Evolutionary conservation across 208 protist species (phyloP).

Genomic region (Leishmania martiniquensis): DNA sequence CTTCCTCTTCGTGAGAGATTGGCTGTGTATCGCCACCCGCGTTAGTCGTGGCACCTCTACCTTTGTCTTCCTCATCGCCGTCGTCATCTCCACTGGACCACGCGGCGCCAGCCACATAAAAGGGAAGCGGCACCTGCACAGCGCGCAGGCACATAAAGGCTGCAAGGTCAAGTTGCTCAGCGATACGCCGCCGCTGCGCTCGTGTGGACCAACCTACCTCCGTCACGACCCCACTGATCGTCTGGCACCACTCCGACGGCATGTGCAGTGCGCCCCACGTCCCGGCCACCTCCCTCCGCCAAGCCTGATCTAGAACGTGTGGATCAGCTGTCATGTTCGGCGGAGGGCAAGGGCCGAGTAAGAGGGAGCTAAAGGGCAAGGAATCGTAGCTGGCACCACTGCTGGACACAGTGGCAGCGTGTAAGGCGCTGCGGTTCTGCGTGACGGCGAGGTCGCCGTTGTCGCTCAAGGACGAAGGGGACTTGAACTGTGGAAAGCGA

Average conservation of each 20-base stretch:
- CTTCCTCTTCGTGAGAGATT: slow-evolving; percentile 1
- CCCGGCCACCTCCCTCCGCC: slow-evolving; percentile 16
- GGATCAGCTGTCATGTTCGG: background rate
- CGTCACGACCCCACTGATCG: slow-evolving; percentile 49
- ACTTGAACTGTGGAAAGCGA: background rate
- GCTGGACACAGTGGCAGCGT: background rate
- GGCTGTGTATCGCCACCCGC: background rate
- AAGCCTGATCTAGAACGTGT: slow-evolving; percentile 3
- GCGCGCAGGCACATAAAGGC: slow-evolving; percentile 70
- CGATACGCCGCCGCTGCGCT: slow-evolving; percentile 24
- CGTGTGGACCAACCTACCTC: slow-evolving; percentile 37
- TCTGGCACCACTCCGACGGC: slow-evolving; percentile 53
- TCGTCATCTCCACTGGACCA: slow-evolving; percentile 17
- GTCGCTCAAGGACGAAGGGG: background rate
- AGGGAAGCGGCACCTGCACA: slow-evolving; percentile 74
- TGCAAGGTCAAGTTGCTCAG: slow-evolving; percentile 68
- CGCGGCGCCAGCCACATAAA: slow-evolving; percentile 7
- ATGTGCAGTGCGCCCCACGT: slow-evolving; percentile 38
- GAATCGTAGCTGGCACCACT: background rate
- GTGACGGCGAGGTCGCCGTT: background rate
- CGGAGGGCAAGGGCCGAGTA: slow-evolving; percentile 18
- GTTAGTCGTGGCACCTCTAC: background rate
- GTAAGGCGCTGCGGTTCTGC: background rate
- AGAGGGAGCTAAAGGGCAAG: slow-evolving; percentile 22
- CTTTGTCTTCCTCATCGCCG: slow-evolving; percentile 4